phyloP scores from a whole-genome alignment of 768 basidiomycete genomes.

The Auricularia cornea region DNA sequence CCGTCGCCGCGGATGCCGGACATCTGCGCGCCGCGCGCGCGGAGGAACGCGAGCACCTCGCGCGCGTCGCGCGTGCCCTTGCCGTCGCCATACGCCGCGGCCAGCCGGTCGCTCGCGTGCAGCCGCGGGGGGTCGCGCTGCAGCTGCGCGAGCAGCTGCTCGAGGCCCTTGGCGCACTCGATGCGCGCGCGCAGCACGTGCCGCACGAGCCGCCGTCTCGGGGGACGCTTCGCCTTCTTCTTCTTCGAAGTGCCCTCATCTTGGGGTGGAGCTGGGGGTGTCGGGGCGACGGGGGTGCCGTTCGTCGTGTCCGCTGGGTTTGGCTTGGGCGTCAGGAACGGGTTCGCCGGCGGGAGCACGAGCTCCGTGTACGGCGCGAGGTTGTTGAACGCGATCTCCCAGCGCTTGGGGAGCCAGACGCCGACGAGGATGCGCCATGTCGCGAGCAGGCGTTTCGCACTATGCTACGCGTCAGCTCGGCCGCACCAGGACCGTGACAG shows the following conservation, averaged over 20 bases:
- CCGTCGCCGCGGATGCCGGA: slow-evolving; percentile 34
- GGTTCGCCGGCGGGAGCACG: slow-evolving; percentile 53
- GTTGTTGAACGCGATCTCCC: slow-evolving; percentile 71
- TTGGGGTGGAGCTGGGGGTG: slow-evolving; percentile 5
- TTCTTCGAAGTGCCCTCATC: slow-evolving; percentile 3
- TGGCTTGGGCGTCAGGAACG: slow-evolving; percentile 54
- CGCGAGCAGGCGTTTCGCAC: slow-evolving; percentile 73
- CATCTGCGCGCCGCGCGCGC: slow-evolving; percentile 54
- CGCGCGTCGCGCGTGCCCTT: slow-evolving; percentile 54
- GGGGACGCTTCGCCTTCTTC: slow-evolving; percentile 35
- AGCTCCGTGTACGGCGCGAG: slow-evolving; percentile 68
- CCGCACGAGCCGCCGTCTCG: slow-evolving; percentile 76
- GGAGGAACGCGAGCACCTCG: slow-evolving; percentile 69
- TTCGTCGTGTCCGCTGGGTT: slow-evolving; percentile 9
- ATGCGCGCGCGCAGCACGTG: slow-evolving; percentile 84
- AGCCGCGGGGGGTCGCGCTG: slow-evolving; percentile 27
- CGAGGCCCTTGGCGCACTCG: slow-evolving; percentile 70
- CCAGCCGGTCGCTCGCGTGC: slow-evolving; percentile 43
- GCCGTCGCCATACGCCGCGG: slow-evolving; percentile 29
- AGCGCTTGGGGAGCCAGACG: slow-evolving; percentile 79
- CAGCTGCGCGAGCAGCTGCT: slow-evolving; percentile 61
- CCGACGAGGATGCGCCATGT: slow-evolving; percentile 97
- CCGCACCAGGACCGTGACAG: no score
- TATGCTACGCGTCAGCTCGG: slow-evolving; percentile 31
- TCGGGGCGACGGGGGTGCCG: slow-evolving; percentile 11